A percentile compares a stretch with the other conserved stretches of the same genome.
These are phyloP conservation scores for Thelonectria blattea DNA, from an alignment of 2,329 filamentous ascomycete species.

Conservation along the genomic window DNA sequence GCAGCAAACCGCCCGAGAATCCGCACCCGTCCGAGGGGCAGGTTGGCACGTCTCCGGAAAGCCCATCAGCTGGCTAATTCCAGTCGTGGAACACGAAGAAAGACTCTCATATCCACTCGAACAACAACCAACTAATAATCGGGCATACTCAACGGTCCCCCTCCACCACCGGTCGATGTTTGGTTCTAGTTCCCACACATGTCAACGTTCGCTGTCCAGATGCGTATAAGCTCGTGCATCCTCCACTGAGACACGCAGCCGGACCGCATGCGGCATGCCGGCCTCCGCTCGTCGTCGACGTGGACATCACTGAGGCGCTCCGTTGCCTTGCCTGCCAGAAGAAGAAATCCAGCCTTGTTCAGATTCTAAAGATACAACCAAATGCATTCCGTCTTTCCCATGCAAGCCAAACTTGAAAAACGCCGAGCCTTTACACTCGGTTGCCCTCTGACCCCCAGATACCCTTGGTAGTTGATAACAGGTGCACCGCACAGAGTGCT, in stretches of 20 bases:
- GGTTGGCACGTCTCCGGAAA: neutral
- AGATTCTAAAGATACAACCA: slow-evolving; percentile 1
- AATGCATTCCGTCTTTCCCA: neutral
- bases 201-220: neutral
- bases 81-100: too few relatives aligned
- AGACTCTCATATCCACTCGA: too few relatives aligned
- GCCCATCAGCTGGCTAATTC: too few relatives aligned
- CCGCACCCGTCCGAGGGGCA: neutral
- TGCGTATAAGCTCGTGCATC: neutral
- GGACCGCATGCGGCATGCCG: neutral
- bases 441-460: neutral
- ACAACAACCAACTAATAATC: too few relatives aligned
- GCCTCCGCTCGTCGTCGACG: neutral
- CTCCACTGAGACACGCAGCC: neutral
- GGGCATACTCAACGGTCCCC: neutral
- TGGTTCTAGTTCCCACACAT: neutral
- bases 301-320: neutral
- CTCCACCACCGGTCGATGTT: too few relatives aligned
- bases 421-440: neutral
- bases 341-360: neutral
- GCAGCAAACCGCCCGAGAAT: neutral
- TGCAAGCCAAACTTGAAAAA: neutral
- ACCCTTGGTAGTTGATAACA: neutral
- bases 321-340: neutral
- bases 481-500: neutral